Percentiles rank a stretch among this genome's conserved stretches.
Conservation (phyloP, 495 filamentous ascomycete species). For the Penicillium roqueforti region DNA sequence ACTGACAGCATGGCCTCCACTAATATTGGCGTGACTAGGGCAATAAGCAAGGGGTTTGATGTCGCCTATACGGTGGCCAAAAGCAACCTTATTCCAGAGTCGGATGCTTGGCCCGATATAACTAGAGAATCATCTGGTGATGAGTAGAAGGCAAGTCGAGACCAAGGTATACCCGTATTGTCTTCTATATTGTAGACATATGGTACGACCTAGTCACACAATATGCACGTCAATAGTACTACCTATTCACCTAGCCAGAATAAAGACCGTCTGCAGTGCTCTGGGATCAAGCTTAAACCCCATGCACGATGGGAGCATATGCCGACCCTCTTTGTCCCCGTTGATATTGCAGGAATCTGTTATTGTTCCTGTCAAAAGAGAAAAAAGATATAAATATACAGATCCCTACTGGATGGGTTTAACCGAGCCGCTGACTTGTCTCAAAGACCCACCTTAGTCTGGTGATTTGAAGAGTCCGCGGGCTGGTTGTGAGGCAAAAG, state of each 20-base stretch:
- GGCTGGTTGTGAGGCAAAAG: neutral
- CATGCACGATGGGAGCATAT: neutral
- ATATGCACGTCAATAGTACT: neutral
- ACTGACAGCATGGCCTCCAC: too few relatives aligned
- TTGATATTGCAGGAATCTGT: neutral
- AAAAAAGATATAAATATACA: neutral
- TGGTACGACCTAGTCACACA: neutral
- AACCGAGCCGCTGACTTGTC: conserved; percentile 1
- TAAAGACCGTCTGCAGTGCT: neutral
- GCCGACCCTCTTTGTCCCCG: neutral
- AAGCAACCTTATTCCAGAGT: neutral
- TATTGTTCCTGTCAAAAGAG: neutral
- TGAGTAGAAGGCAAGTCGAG: neutral
- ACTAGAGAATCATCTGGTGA: neutral
- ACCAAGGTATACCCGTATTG: neutral
- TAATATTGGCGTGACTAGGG: neutral
- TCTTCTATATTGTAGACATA: neutral
- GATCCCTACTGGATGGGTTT: conserved; percentile 3
- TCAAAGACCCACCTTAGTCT: conserved; percentile 1
- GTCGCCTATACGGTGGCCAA: neutral
- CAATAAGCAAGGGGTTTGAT: neutral
- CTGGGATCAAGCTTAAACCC: conserved; percentile 5
- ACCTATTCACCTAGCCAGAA: neutral
- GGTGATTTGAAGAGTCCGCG: too few relatives aligned
- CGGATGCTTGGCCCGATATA: neutral